These are phyloP conservation scores for Cercospora zeina DNA, from an alignment of 2,329 filamentous ascomycete species.

Conservation along the genomic window DNA sequence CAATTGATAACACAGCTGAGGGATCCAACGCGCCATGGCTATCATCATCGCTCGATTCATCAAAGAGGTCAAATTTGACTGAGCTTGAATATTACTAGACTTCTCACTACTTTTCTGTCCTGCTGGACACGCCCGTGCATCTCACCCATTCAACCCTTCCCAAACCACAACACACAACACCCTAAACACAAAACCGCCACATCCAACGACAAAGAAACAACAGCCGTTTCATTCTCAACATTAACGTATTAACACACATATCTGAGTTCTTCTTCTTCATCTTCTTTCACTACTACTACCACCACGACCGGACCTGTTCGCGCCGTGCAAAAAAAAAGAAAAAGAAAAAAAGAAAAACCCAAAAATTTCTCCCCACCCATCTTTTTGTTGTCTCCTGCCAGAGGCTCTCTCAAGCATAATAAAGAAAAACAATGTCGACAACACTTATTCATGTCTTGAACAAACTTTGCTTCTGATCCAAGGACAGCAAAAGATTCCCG, in stretches of 20 bases:
- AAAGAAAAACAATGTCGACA: background rate
- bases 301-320: background rate
- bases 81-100: too few species aligned
- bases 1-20: too few species aligned
- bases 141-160: background rate
- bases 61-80: too few species aligned
- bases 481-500: background rate
- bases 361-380: background rate
- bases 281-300: background rate
- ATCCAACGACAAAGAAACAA: background rate
- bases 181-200: background rate
- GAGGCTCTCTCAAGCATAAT: background rate
- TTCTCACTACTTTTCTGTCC: too few species aligned
- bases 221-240: background rate
- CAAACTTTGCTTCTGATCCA: background rate
- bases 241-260: slow-evolving; percentile 1
- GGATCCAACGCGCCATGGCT: too few species aligned
- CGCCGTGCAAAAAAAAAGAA: background rate
- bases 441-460: background rate
- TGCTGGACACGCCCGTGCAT: too few species aligned
- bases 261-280: background rate
- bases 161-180: background rate
- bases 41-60: too few species aligned
- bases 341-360: too few species aligned
- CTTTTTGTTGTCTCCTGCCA: background rate